phyloP scores from a whole-genome alignment of 2,329 filamentous ascomycete genomes.

The Myriosclerotinia duriaeana region DNA sequence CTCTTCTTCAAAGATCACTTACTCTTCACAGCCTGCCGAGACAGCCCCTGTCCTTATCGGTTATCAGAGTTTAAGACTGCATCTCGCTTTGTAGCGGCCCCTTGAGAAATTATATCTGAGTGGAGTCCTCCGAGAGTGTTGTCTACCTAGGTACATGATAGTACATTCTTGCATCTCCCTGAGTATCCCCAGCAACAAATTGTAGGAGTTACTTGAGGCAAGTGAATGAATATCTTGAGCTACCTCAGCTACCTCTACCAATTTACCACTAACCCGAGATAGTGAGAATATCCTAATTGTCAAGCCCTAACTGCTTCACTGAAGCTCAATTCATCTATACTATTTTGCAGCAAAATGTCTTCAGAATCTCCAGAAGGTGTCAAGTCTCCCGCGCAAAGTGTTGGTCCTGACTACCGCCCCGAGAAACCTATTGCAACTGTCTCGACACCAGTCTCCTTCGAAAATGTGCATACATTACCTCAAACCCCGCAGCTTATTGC shows the following conservation, averaged over 20 bases:
- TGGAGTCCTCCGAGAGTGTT: constrained; percentile 15
- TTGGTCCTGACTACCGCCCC: constrained; percentile 78
- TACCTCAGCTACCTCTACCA: neutral
- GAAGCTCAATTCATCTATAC: neutral
- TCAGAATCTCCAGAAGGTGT: constrained; percentile 12
- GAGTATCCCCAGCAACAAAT: neutral
- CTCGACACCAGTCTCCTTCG: constrained; percentile 75
- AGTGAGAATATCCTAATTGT: constrained; percentile 12
- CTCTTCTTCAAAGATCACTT: constrained; percentile 4
- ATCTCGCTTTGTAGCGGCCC: constrained; percentile 20
- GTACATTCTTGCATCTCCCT: constrained; percentile 11
- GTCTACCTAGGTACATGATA: too few species aligned
- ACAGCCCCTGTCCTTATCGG: constrained; percentile 6
- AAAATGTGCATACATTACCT: constrained; percentile 85
- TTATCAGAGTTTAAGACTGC: constrained; percentile 21
- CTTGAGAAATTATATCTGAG: constrained; percentile 13
- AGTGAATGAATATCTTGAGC: constrained; percentile 9
- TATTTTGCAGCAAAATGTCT: constrained; percentile 11
- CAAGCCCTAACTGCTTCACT: neutral
- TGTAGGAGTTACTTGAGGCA: constrained; percentile 12
- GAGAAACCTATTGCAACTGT: constrained; percentile 85
- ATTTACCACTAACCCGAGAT: constrained; percentile 5
- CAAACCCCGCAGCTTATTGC: constrained; percentile 98
- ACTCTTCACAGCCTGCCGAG: constrained; percentile 20
- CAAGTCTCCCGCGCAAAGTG: constrained; percentile 50